Conservation (phyloP, 2,329 filamentous ascomycete genomes). For the Colletotrichum cuscutae region DNA sequence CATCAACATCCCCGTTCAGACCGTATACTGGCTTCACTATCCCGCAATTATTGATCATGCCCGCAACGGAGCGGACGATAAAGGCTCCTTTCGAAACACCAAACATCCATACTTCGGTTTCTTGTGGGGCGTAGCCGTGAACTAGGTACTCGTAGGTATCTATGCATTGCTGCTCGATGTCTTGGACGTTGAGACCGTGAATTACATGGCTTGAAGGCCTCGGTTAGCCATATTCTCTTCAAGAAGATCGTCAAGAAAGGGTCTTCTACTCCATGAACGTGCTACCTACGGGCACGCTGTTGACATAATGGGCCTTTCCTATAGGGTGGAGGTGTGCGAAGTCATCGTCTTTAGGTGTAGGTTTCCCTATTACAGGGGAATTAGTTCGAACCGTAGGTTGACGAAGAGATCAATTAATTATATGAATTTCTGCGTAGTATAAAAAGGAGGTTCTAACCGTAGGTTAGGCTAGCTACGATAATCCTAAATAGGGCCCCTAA, state of each 20-base stretch:
- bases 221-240: not conserved
- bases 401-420: no score
- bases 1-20: constrained; percentile 8
- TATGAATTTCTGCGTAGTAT: no score
- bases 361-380: no score
- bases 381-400: no score
- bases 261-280: constrained; percentile 16
- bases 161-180: constrained; percentile 33
- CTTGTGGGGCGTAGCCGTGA: constrained; percentile 14
- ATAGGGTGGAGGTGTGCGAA: constrained; percentile 7
- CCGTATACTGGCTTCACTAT: constrained; percentile 35
- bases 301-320: constrained; percentile 20
- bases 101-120: constrained; percentile 40
- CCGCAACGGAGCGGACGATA: constrained; percentile 39
- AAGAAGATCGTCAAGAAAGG: not conserved
- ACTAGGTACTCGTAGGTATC: constrained; percentile 36
- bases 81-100: constrained; percentile 42
- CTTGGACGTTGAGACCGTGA: constrained; percentile 5
- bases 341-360: constrained; percentile 6
- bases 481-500: no score
- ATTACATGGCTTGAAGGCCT: not conserved
- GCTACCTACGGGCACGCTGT: constrained; percentile 10
- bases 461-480: no score
- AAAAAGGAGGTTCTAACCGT: no score
- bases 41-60: constrained; percentile 45